Evolutionary conservation across 768 basidiomycete species (phyloP).

Genomic region (Naganishia vaughanmartiniae): DNA sequence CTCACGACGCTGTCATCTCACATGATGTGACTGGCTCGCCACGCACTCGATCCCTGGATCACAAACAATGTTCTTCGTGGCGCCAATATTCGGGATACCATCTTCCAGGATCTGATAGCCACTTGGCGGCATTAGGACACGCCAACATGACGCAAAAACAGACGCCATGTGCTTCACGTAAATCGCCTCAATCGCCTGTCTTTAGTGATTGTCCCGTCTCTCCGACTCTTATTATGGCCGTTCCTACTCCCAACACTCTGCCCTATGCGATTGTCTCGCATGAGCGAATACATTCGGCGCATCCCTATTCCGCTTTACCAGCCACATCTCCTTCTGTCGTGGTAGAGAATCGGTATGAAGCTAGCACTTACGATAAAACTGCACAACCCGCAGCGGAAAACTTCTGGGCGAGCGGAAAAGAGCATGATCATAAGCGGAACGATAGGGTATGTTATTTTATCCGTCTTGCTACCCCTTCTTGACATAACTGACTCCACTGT

Average conservation of each 20-base stretch:
- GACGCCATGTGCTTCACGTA: background rate
- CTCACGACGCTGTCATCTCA: background rate
- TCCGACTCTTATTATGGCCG: background rate
- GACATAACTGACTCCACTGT: background rate
- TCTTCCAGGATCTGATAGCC: too few species aligned
- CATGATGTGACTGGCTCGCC: background rate
- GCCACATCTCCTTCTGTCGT: background rate
- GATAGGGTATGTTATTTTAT: background rate
- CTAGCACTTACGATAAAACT: background rate
- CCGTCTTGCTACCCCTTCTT: background rate
- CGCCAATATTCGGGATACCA: too few species aligned
- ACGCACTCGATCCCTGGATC: too few species aligned
- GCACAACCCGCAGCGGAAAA: background rate
- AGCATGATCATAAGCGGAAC: background rate
- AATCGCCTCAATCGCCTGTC: background rate
- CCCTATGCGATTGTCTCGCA: conserved; percentile 11
- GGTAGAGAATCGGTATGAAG: background rate
- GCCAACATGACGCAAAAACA: background rate
- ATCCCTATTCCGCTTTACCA: background rate
- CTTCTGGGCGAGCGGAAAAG: background rate
- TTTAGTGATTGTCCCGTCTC: background rate
- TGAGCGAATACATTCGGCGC: background rate
- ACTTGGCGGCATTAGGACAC: background rate
- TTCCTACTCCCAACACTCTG: background rate
- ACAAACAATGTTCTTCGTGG: too few species aligned